A percentile compares a stretch with the other conserved stretches of the same genome.
These are phyloP conservation scores for Blastobotrys capitulatus DNA, from an alignment of 1,139 yeast genomes.

Conservation along the genomic window DNA sequence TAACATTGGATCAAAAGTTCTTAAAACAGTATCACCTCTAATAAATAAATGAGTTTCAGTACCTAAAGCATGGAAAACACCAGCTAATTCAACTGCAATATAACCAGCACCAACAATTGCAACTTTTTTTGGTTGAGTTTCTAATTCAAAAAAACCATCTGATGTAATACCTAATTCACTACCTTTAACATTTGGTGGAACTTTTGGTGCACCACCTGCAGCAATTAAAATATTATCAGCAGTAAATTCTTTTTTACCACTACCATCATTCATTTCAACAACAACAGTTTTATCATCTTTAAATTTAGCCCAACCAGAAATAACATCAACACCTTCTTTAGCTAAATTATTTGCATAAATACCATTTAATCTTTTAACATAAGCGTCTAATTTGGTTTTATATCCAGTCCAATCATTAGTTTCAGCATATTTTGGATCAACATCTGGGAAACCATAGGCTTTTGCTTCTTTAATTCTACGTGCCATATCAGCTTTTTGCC, in stretches of 20 bases:
- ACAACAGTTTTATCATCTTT: conserved; percentile 61
- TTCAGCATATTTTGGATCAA: conserved; percentile 42
- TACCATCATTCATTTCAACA: conserved; percentile 50
- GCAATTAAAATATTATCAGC: conserved; percentile 86
- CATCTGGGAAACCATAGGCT: conserved; percentile 69
- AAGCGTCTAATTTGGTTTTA: conserved; percentile 88
- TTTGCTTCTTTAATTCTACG: conserved; percentile 64
- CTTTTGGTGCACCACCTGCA: conserved; percentile 82
- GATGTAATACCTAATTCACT: conserved; percentile 80
- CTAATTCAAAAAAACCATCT: conserved; percentile 83
- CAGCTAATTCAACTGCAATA: conserved; percentile 92
- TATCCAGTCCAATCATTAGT: conserved; percentile 75
- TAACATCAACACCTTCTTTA: conserved; percentile 82
- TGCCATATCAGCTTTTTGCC: conserved; percentile 93
- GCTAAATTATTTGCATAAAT: conserved; percentile 82
- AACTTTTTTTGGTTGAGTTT: conserved; percentile 79
- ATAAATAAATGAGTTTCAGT: conserved; percentile 83
- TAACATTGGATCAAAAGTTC: conserved; percentile 80
- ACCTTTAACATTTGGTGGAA: conserved; percentile 69
- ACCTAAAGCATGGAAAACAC: conserved; percentile 85
- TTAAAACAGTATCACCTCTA: conserved; percentile 84
- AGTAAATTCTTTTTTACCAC: conserved; percentile 52
- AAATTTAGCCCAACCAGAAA: conserved; percentile 86
- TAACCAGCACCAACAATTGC: conserved; percentile 98
- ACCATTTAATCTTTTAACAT: conserved; percentile 79